These are phyloP conservation scores for Mycena sp. DNA, from an alignment of 1,284 basidiomycete species.

Conservation along the genomic window DNA sequence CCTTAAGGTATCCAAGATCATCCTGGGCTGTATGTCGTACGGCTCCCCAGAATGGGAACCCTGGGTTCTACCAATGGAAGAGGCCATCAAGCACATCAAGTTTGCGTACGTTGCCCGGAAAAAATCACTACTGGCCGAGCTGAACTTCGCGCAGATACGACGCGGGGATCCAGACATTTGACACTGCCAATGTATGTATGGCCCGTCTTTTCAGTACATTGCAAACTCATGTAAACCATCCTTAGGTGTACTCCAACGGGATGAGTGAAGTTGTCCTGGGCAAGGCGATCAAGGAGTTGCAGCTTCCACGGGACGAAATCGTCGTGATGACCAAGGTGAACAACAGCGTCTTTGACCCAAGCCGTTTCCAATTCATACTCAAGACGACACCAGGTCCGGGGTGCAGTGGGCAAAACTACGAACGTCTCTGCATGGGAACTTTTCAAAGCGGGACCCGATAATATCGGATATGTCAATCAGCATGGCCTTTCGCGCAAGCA, in stretches of 20 bases:
- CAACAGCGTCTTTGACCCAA: slow-evolving; percentile 46
- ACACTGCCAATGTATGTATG: slow-evolving; percentile 16
- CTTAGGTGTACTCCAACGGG: slow-evolving; percentile 76
- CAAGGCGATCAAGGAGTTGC: slow-evolving; percentile 77
- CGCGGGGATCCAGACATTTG: slow-evolving; percentile 25
- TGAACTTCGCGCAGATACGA: slow-evolving; percentile 9
- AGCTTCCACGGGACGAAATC: slow-evolving; percentile 70
- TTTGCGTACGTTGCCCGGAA: slow-evolving; percentile 31
- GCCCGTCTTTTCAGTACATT: not conserved
- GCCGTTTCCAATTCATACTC: not conserved
- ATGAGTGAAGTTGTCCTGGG: slow-evolving; percentile 79
- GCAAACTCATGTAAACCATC: not conserved
- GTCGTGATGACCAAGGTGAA: slow-evolving; percentile 87
- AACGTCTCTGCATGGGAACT: slow-evolving; percentile 33
- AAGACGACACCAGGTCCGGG: slow-evolving; percentile 41
- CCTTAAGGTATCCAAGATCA: no score
- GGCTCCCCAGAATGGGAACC: slow-evolving; percentile 37
- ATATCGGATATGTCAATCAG: slow-evolving; percentile 66
- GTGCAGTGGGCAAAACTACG: slow-evolving; percentile 42
- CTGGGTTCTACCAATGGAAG: slow-evolving; percentile 48
- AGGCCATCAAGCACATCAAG: slow-evolving; percentile 46
- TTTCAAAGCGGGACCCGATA: slow-evolving; percentile 42
- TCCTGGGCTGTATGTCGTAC: no score
- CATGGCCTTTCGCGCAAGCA: slow-evolving; percentile 66
- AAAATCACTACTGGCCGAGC: not conserved